Evolutionary conservation across 192 early-diverging fungal genomes (phyloP).

Genomic region (Kappamyces sp.): DNA sequence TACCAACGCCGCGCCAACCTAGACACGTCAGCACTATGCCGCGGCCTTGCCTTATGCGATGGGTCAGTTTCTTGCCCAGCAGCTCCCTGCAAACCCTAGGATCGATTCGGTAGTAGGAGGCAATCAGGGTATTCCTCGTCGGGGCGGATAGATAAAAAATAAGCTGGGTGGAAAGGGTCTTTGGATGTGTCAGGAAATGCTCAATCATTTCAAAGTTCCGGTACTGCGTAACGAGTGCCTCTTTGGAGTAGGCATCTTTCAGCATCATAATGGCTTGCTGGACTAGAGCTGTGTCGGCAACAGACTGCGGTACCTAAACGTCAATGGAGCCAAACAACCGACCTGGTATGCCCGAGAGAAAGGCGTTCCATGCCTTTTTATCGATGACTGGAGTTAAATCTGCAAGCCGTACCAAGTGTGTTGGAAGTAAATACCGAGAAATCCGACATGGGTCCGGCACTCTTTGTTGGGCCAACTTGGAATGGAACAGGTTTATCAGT

Average conservation of each 20-base stretch:
- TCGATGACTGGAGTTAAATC: slow-evolving; percentile 10
- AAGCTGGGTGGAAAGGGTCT: slow-evolving; percentile 27
- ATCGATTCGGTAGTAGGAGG: slow-evolving; percentile 44
- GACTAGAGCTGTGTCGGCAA: not conserved
- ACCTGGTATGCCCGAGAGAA: slow-evolving; percentile 21
- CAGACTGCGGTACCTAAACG: not conserved
- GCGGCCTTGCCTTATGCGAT: slow-evolving; percentile 13
- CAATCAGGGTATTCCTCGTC: slow-evolving; percentile 30
- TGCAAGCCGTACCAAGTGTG: too few species aligned
- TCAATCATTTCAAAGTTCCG: slow-evolving; percentile 45
- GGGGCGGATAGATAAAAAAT: slow-evolving; percentile 30
- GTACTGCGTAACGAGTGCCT: slow-evolving; percentile 24
- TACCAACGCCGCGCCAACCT: not conserved
- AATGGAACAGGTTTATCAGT: too few species aligned
- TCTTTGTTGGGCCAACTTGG: too few species aligned
- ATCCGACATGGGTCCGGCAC: not conserved
- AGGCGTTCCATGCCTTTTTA: slow-evolving; percentile 21
- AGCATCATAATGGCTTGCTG: slow-evolving; percentile 1
- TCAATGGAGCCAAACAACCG: not conserved
- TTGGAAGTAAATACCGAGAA: slow-evolving; percentile 10
- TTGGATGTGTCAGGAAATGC: slow-evolving; percentile 35
- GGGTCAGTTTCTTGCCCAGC: slow-evolving; percentile 50
- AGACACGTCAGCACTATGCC: not conserved
- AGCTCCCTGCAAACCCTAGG: slow-evolving; percentile 35
- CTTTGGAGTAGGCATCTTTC: not conserved